Base-by-base conservation (phyloP, 2,329 filamentous ascomycete genomes). In the Helotiales sp. region DNA sequence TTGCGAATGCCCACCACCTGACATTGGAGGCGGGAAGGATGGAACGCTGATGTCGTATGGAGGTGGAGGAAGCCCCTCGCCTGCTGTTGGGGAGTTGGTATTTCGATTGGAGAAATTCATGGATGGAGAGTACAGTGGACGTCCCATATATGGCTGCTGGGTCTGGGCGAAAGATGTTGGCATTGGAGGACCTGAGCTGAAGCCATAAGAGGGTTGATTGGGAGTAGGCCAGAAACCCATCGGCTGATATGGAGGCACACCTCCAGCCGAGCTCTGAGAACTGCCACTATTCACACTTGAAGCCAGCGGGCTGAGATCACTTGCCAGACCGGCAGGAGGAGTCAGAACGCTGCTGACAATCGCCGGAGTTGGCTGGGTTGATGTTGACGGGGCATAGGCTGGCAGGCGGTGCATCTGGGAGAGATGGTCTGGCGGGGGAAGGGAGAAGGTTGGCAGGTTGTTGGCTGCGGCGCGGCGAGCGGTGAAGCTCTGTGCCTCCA, bases 401-500 rank as follows among this genome's bases (percentile, higher is more conserved):
- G 73, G 86, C 85, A 72, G 87, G 85, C 79, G 78, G 78, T 79
- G 74, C 78, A 79, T 79, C 80, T 77, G 78, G 75, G 78, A 79
- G 75, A 86, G 70, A 81, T 72, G 73, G 60, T 86, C 84, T 72
- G 88, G 88, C 63, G 89, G 87, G 71, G 88, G 87, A 60, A 93
- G 85, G 75, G 91, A 88, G 76, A 92, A 92, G 72, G 81, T 85
- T 66, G 90, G 90, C 69, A 93, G 84, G 73, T 86, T 86, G 66
- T 86, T 87, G 69, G 90, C 88, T 75, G 90, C 90, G 76, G 89
- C 87, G 79, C 91, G 87, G 75, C 91, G 87, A 78, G 89, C 85
- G 73, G 89, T 87, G 77, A 93, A 89, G 81, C 90, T 91, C 77
- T 85, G 83, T 75, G 84, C 82, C 78, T 84, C 84, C 81, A 89